Base-by-base conservation (phyloP, 75 land plant species). In the Pinus taeda region DNA sequence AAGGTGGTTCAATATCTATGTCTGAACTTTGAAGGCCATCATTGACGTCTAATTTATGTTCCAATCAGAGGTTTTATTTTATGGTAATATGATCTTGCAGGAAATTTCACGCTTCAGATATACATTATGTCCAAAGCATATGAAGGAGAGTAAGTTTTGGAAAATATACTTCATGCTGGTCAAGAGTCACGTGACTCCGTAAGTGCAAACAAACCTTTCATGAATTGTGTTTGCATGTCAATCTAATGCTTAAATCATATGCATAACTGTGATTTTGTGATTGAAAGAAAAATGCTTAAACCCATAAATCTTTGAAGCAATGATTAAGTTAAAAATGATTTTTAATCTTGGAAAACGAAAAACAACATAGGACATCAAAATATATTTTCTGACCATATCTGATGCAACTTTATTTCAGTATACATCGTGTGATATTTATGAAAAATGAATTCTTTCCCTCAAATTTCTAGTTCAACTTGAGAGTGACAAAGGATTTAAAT, bases 91-190 rank as follows among this genome's bases (percentile, higher is more conserved):
- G 71, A 9, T 42, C 20, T 74, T 72, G 72, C 90, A 96, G 99
- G 97, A 92, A 85, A 90, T 96, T 45, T 93, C 99, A 57, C 88
- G 83, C 65, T 82, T 96, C 57, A 91, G 99, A 76, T 96, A 96
- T 83, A 91, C 85, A 65, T 74, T 96, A 74, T 96, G 99, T 79
- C 99, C 99, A 24, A 85, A 93, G 39, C 61, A 83, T 63, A 96
- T 96, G 99, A 96, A 89, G 66, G 99, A 96, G 79, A 85, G 90
- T 70, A 87, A 78, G 61, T 96, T 96, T 62, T 96, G 99, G 99
- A 89, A 86, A 76, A 93, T 96, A 77, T 96, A 96, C 69, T 96
- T 96, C 81, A 87, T 82, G 20, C 82, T 96, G 75, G 93, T 96
- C 11, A 85, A 86, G 59, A 90, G 79, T 77, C 89, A 93, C 81